Evolutionary conservation across 164 flowering plant species (phyloP).

Genomic region (Vitis labrusca): DNA sequence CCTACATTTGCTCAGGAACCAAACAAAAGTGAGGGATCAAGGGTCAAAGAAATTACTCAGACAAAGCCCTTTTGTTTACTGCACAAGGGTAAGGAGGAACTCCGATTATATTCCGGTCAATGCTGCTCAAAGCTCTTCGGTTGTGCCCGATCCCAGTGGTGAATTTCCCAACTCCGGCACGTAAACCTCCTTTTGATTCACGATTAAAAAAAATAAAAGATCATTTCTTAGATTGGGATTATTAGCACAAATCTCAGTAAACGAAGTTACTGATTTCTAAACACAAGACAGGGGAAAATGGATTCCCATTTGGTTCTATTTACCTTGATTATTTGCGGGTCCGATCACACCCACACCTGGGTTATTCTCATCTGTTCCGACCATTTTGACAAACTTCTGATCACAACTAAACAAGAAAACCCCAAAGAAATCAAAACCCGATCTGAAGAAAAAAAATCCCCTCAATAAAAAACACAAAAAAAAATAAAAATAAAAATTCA

Average conservation of each 20-base stretch:
- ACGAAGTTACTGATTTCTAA: background rate
- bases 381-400: conserved; percentile 43
- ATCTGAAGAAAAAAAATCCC: background rate
- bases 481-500: background rate
- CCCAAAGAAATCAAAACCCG: background rate
- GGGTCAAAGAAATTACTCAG: conserved; percentile 42
- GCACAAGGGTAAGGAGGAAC: conserved; percentile 58
- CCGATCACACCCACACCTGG: conserved; percentile 32
- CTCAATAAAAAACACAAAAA: background rate
- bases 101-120: conserved; percentile 53
- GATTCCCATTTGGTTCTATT: background rate
- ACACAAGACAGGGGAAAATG: background rate
- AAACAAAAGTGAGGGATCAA: background rate
- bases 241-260: background rate
- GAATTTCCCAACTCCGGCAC: conserved; percentile 38
- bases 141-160: conserved; percentile 38
- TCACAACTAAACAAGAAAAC: conserved; percentile 7
- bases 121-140: conserved; percentile 69
- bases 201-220: conserved; percentile 4
- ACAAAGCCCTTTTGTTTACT: conserved; percentile 49
- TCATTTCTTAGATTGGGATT: conserved; percentile 9
- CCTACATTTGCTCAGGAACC: background rate
- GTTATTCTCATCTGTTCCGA: conserved; percentile 73
- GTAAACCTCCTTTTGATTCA: conserved; percentile 21
- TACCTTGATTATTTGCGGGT: conserved; percentile 43